These are phyloP conservation scores for Thalassiosira hispida DNA, from an alignment of 352 stramenopile genomes.

Conservation along the genomic window DNA sequence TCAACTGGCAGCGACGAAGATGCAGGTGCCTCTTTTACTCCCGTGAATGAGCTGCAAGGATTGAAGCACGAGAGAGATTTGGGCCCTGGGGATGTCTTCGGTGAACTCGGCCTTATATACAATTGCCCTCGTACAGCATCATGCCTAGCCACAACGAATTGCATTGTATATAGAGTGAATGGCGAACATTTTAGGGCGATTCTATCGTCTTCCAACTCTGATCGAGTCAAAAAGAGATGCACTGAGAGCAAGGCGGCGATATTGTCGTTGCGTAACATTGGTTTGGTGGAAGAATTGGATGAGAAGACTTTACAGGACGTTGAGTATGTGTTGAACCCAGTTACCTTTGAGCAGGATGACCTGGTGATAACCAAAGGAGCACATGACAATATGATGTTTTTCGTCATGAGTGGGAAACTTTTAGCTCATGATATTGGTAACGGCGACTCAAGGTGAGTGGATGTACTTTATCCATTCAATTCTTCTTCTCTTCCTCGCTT, in stretches of 20 bases:
- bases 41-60: slow-evolving; percentile 34
- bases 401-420: slow-evolving; percentile 93
- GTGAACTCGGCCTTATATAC: slow-evolving; percentile 90
- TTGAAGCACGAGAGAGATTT: slow-evolving; percentile 56
- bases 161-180: slow-evolving; percentile 61
- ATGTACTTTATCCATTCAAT: neutral
- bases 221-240: slow-evolving; percentile 69
- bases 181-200: slow-evolving; percentile 59
- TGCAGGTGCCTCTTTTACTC: slow-evolving; percentile 15
- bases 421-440: slow-evolving; percentile 73
- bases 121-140: slow-evolving; percentile 89
- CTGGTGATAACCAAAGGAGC: slow-evolving; percentile 94
- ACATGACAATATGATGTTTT: slow-evolving; percentile 95
- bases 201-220: slow-evolving; percentile 70
- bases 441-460: slow-evolving; percentile 69
- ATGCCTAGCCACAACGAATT: slow-evolving; percentile 54
- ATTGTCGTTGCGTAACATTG: slow-evolving; percentile 51
- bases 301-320: slow-evolving; percentile 74
- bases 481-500: neutral
- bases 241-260: slow-evolving; percentile 49
- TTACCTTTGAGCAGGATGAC: slow-evolving; percentile 89
- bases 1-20: slow-evolving; percentile 14
- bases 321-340: slow-evolving; percentile 45
- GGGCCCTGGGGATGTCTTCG: slow-evolving; percentile 39
- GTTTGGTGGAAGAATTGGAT: slow-evolving; percentile 48